Conservation (phyloP, 2,329 filamentous ascomycete species). For the Trichocomaceae sp. region DNA sequence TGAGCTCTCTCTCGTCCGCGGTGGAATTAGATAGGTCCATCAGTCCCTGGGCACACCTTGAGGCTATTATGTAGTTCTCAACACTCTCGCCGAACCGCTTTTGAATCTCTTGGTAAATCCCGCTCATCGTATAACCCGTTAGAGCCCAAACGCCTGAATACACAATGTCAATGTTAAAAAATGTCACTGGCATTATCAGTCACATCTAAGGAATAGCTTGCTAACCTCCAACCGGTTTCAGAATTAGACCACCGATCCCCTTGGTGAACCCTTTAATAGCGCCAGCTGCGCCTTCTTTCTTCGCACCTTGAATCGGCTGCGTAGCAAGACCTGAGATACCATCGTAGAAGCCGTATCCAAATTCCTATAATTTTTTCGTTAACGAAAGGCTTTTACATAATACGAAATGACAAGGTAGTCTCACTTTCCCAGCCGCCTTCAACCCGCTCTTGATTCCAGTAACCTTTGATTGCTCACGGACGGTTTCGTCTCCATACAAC, state of each 20-base stretch:
- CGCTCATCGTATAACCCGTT: conserved; percentile 76
- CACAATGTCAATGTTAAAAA: background rate
- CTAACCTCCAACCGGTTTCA: conserved; percentile 75
- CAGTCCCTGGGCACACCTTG: conserved; percentile 65
- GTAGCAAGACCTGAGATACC: conserved; percentile 74
- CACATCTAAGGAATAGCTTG: conserved; percentile 9
- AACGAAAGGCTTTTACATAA: background rate
- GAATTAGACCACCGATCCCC: conserved; percentile 70
- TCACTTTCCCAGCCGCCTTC: conserved; percentile 64
- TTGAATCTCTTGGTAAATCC: conserved; percentile 69
- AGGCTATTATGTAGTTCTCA: conserved; percentile 71
- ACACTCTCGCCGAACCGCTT: conserved; percentile 64
- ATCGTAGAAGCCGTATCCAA: conserved; percentile 71
- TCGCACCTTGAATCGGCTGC: conserved; percentile 65
- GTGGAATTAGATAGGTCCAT: conserved; percentile 44
- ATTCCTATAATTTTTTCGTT: conserved; percentile 46
- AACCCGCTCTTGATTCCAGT: conserved; percentile 70
- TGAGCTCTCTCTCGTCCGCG: conserved; percentile 55
- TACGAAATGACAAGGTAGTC: background rate
- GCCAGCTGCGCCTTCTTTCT: conserved; percentile 59
- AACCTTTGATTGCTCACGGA: conserved; percentile 71
- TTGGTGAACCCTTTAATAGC: conserved; percentile 74
- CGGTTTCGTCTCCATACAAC: conserved; percentile 76
- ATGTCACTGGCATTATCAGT: background rate
- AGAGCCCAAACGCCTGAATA: conserved; percentile 57